Percentiles rank a stretch among this genome's conserved stretches.
These are phyloP conservation scores for Sarocladium strictum DNA, from an alignment of 2,329 filamentous ascomycete genomes.

Conservation along the genomic window DNA sequence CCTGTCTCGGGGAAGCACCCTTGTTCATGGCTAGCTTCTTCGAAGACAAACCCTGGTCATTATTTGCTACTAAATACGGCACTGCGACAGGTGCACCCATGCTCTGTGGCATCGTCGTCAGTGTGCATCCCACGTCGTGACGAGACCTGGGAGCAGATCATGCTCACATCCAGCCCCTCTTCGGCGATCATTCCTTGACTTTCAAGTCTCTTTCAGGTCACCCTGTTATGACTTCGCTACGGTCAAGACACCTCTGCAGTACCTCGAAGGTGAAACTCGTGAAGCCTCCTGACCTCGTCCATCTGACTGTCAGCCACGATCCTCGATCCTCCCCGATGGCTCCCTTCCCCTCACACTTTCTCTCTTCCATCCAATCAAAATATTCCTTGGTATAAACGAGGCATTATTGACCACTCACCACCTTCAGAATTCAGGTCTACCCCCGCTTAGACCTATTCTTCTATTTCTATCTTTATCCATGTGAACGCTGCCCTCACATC, in stretches of 20 bases:
- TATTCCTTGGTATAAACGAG: background rate
- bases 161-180: background rate
- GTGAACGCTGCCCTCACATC: background rate
- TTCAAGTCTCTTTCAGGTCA: background rate
- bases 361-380: background rate
- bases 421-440: background rate
- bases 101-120: background rate
- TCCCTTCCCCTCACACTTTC: background rate
- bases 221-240: background rate
- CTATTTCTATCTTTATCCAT: background rate
- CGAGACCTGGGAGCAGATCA: conserved; percentile 6
- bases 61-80: background rate
- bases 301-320: conserved; percentile 5
- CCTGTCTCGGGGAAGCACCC: conserved; percentile 5
- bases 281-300: conserved; percentile 1
- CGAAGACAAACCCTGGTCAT: background rate
- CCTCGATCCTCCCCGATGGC: conserved; percentile 1
- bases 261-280: background rate
- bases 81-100: background rate
- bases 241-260: background rate
- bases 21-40: background rate
- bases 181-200: background rate
- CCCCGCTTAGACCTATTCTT: background rate
- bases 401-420: conserved; percentile 7
- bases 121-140: background rate